These are phyloP conservation scores for Rhizopogon vulgaris DNA, from an alignment of 768 basidiomycete genomes.

Conservation along the genomic window DNA sequence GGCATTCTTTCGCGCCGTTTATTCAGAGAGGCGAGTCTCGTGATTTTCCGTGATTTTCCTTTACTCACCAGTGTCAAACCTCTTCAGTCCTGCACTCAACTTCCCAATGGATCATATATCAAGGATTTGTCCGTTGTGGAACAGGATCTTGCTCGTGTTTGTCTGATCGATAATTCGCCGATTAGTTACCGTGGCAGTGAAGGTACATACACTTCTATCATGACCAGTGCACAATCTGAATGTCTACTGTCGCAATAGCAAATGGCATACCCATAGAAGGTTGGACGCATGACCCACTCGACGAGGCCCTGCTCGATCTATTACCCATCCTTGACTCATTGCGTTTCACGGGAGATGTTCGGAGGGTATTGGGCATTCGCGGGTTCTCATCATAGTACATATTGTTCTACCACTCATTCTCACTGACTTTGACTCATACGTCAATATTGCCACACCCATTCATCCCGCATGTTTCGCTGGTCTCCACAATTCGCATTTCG, in stretches of 20 bases:
- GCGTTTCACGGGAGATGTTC: slow-evolving; percentile 92
- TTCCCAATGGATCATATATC: slow-evolving; percentile 90
- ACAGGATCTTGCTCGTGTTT: slow-evolving; percentile 85
- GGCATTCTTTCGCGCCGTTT: slow-evolving; percentile 85
- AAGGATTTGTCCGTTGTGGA: slow-evolving; percentile 90
- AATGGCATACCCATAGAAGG: slow-evolving; percentile 99
- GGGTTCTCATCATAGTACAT: slow-evolving; percentile 36
- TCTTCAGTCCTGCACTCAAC: slow-evolving; percentile 80
- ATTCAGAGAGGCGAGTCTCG: slow-evolving; percentile 82
- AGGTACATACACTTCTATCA: slow-evolving; percentile 45
- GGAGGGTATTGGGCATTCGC: slow-evolving; percentile 79
- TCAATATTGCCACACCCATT: slow-evolving; percentile 1
- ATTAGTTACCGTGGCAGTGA: slow-evolving; percentile 88
- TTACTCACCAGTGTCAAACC: slow-evolving; percentile 4
- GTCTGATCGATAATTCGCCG: slow-evolving; percentile 95
- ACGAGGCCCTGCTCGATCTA: slow-evolving; percentile 93
- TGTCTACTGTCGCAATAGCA: slow-evolving; percentile 40
- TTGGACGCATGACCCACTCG: slow-evolving; percentile 96
- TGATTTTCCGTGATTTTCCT: background rate
- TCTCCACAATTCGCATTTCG: slow-evolving; percentile 15
- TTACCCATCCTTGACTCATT: slow-evolving; percentile 93
- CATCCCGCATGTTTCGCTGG: background rate
- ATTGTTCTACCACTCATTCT: slow-evolving; percentile 4
- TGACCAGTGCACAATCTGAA: background rate
- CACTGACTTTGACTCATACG: slow-evolving; percentile 16